phyloP scores from a whole-genome alignment of 2,329 filamentous ascomycete species.

The Ceratocystis alfenasii region DNA sequence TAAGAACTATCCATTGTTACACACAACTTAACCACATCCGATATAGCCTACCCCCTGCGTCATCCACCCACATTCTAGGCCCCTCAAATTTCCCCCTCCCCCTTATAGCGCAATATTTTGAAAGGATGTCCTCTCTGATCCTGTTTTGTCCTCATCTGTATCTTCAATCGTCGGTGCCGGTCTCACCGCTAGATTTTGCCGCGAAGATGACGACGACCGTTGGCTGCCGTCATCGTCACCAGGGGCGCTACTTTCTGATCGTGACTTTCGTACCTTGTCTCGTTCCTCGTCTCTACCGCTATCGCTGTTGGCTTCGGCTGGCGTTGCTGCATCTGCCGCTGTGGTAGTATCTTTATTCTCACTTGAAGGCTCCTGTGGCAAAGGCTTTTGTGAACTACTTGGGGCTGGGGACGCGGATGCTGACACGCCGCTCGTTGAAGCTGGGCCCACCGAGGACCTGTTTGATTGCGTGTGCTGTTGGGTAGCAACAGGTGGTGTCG shows the following conservation, averaged over 20 bases:
- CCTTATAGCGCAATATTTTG: constrained; percentile 21
- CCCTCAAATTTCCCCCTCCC: not conserved
- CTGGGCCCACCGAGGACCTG: constrained; percentile 28
- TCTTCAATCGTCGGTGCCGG: constrained; percentile 13
- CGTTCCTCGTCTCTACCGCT: not conserved
- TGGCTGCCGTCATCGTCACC: constrained; percentile 26
- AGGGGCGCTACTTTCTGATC: constrained; percentile 21
- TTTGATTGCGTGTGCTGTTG: constrained; percentile 21
- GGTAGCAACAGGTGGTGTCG: constrained; percentile 25
- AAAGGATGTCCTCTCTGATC: constrained; percentile 15
- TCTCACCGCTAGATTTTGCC: constrained; percentile 33
- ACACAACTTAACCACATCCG: not conserved
- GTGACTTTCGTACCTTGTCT: not conserved
- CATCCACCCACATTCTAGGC: not conserved
- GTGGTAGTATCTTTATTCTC: constrained; percentile 23
- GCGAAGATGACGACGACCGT: constrained; percentile 30
- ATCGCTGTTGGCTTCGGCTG: not conserved
- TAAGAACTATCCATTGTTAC: not conserved
- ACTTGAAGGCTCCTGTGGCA: constrained; percentile 22
- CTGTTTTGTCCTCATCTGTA: constrained; percentile 12
- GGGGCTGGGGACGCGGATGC: constrained; percentile 23
- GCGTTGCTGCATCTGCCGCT: not conserved
- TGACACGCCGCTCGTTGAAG: constrained; percentile 15
- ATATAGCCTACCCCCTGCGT: not conserved
- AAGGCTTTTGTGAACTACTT: constrained; percentile 26